Conservation (phyloP, 1,139 yeast genomes). For the Tardiomyces digboiensis region DNA sequence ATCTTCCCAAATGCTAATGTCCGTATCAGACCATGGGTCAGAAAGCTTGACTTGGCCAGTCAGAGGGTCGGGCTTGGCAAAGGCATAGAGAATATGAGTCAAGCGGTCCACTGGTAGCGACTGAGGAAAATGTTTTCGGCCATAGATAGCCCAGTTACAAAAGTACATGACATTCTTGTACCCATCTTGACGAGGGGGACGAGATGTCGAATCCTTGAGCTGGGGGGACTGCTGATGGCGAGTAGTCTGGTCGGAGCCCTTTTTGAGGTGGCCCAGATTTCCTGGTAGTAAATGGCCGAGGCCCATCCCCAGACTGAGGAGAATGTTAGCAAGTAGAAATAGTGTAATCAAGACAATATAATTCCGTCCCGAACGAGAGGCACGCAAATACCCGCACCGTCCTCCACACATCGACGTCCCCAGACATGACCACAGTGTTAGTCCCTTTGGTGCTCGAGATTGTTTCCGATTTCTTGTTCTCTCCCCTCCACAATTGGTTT, state of each 20-base stretch:
- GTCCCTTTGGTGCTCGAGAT: no score
- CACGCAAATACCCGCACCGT: no score
- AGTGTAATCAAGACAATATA: neutral
- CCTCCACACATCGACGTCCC: no score
- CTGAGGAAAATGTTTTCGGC: slow-evolving; percentile 50
- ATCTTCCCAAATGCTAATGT: slow-evolving; percentile 15
- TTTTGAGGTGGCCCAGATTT: neutral
- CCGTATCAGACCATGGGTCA: slow-evolving; percentile 61
- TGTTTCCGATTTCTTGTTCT: no score
- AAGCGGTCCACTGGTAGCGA: slow-evolving; percentile 49
- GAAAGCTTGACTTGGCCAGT: slow-evolving; percentile 46
- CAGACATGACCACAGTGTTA: no score
- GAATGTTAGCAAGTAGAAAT: neutral
- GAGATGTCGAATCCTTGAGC: neutral
- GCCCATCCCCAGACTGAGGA: neutral
- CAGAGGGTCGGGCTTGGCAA: slow-evolving; percentile 45
- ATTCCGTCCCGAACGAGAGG: no score
- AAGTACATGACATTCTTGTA: slow-evolving; percentile 18
- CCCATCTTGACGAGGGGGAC: neutral
- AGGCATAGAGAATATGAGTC: slow-evolving; percentile 73
- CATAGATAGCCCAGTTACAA: slow-evolving; percentile 66
- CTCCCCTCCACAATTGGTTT: no score
- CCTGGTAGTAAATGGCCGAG: neutral
- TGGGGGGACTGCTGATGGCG: neutral
- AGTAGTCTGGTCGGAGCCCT: neutral